phyloP scores from a whole-genome alignment of 768 basidiomycete species.

The Russula earlei region DNA sequence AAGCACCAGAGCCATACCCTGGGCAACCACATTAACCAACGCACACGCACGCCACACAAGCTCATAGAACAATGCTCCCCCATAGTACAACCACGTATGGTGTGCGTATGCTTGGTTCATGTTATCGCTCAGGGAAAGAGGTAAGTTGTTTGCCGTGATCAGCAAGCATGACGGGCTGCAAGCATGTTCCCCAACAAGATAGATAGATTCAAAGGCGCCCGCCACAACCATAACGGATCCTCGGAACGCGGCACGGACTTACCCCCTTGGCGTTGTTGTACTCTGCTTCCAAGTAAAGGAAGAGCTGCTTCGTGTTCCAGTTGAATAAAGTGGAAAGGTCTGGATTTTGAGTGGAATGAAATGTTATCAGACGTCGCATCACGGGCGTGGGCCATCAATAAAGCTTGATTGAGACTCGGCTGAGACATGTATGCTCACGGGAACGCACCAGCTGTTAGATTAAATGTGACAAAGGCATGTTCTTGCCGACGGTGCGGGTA shows the following conservation, averaged over 20 bases:
- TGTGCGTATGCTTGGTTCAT: too few relatives aligned
- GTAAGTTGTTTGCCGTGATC: too few relatives aligned
- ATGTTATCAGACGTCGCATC: not conserved
- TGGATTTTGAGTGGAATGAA: constrained; percentile 24
- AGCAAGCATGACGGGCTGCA: not conserved
- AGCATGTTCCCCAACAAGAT: not conserved
- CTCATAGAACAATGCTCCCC: too few relatives aligned
- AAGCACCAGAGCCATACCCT: too few relatives aligned
- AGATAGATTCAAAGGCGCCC: not conserved
- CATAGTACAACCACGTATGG: too few relatives aligned
- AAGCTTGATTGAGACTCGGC: not conserved
- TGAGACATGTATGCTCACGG: not conserved
- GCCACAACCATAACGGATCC: not conserved
- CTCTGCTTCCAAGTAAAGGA: constrained; percentile 79
- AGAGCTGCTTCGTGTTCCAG: constrained; percentile 97
- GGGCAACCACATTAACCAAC: not conserved
- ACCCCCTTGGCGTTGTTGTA: constrained; percentile 69
- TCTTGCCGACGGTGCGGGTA: constrained; percentile 60
- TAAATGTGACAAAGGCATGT: constrained; percentile 71
- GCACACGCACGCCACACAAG: too few relatives aligned
- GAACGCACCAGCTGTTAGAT: constrained; percentile 63
- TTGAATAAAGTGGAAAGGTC: constrained; percentile 79
- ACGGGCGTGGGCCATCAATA: not conserved
- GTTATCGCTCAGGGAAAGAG: too few relatives aligned
- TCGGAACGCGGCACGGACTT: constrained; percentile 26